Evolutionary conservation across 306 rosid genomes (phyloP).

Genomic region (Rosa chinensis): DNA sequence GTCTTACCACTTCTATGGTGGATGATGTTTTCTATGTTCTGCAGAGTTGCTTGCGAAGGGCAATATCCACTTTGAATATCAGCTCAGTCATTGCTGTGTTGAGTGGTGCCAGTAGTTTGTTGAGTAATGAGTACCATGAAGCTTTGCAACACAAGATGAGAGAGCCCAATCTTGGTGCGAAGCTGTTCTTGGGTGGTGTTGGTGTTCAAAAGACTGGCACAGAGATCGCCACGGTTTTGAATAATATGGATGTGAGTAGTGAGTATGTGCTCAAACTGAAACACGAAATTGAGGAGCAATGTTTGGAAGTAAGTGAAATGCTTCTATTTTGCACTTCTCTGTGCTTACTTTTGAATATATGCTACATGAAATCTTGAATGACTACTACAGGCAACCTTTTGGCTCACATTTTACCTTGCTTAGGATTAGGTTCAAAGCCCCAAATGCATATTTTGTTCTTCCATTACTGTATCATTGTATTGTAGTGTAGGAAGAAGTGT

Average conservation of each 20-base stretch:
- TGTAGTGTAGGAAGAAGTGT: neutral
- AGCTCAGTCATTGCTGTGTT: constrained; percentile 86
- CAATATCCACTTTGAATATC: constrained; percentile 80
- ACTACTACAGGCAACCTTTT: neutral
- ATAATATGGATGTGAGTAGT: constrained; percentile 85
- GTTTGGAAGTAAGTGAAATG: constrained; percentile 70
- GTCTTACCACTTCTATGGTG: constrained; percentile 95
- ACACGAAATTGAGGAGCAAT: constrained; percentile 91
- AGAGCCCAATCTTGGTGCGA: constrained; percentile 92
- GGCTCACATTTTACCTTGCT: neutral
- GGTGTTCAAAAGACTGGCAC: constrained; percentile 86
- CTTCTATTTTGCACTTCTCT: constrained; percentile 2
- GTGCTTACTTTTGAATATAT: constrained; percentile 5
- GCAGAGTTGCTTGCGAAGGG: constrained; percentile 90
- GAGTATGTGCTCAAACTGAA: constrained; percentile 88
- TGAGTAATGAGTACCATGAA: constrained; percentile 84
- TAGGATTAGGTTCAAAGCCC: neutral
- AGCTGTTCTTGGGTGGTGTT: constrained; percentile 88
- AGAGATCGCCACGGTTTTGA: constrained; percentile 84
- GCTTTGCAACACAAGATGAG: constrained; percentile 80
- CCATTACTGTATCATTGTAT: neutral
- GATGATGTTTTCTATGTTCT: constrained; percentile 93
- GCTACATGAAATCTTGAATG: neutral
- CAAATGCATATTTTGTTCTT: neutral
- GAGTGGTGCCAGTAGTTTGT: constrained; percentile 83